Percentiles rank a stretch among this genome's conserved stretches.
Evolutionary conservation across 306 rosid genomes (phyloP).

Genomic region (Spatholobus suberectus): DNA sequence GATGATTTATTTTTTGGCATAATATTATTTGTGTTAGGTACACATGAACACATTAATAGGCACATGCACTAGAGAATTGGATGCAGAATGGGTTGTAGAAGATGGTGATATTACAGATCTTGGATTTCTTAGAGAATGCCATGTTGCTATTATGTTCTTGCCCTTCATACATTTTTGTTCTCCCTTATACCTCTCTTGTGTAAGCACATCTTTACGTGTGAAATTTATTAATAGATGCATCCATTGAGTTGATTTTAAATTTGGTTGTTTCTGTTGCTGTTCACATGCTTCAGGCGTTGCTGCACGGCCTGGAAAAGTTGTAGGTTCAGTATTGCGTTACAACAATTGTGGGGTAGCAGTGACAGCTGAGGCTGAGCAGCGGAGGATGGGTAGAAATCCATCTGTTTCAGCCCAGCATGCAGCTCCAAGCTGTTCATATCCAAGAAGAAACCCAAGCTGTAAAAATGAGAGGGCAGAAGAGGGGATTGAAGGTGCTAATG

Average conservation of each 20-base stretch:
- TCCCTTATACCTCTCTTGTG: background rate
- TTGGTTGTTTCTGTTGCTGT: slow-evolving; percentile 18
- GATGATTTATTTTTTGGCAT: slow-evolving; percentile 4
- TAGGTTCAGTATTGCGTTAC: slow-evolving; percentile 67
- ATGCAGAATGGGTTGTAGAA: background rate
- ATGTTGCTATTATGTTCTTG: background rate
- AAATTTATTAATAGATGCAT: background rate
- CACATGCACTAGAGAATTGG: background rate
- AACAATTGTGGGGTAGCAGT: slow-evolving; percentile 65
- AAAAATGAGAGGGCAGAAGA: slow-evolving; percentile 75
- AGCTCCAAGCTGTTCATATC: slow-evolving; percentile 67
- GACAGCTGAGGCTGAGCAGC: slow-evolving; percentile 64
- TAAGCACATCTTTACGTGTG: background rate
- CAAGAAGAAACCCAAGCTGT: slow-evolving; percentile 76
- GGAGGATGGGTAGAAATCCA: slow-evolving; percentile 65
- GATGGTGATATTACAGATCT: background rate
- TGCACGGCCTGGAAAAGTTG: slow-evolving; percentile 86
- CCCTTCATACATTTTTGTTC: background rate
- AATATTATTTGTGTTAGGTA: background rate
- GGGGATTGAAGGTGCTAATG: slow-evolving; percentile 72
- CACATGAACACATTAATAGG: background rate
- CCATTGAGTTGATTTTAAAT: slow-evolving; percentile 1
- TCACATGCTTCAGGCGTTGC: slow-evolving; percentile 57
- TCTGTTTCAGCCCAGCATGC: slow-evolving; percentile 59
- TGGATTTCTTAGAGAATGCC: background rate